phyloP scores from a whole-genome alignment of 2,329 filamentous ascomycete genomes.

The Ophiostoma sp. region DNA sequence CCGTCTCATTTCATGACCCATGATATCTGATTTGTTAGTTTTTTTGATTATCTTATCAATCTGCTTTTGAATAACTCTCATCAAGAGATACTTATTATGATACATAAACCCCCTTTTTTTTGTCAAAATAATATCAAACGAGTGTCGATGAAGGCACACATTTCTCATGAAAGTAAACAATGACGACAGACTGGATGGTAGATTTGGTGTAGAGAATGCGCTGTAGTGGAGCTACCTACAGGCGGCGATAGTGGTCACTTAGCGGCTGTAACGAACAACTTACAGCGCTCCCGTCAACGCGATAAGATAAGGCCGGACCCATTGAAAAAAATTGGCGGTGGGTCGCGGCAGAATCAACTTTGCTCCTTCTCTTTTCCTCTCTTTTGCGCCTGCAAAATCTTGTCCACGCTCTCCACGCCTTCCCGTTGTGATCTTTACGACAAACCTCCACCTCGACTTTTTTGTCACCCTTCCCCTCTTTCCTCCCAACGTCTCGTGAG shows the following conservation, averaged over 20 bases:
- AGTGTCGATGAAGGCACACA: background rate
- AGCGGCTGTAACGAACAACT: background rate
- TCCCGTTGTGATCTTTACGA: background rate
- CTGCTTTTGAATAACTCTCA: background rate
- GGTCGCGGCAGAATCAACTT: slow-evolving; percentile 19
- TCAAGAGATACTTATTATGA: background rate
- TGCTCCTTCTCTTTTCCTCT: background rate
- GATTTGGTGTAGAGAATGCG: background rate
- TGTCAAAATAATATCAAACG: background rate
- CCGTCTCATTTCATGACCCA: background rate
- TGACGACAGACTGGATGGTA: background rate
- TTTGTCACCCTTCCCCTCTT: background rate
- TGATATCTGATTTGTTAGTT: background rate
- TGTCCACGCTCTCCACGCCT: background rate
- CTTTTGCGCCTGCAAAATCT: background rate
- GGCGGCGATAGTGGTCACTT: background rate
- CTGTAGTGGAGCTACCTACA: background rate
- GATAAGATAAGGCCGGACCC: slow-evolving; percentile 21
- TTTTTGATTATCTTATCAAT: background rate
- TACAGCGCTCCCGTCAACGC: background rate
- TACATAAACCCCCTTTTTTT: background rate
- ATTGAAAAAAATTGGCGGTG: slow-evolving; percentile 27
- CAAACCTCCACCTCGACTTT: background rate
- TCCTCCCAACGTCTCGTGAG: background rate
- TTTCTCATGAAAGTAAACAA: background rate